phyloP scores from a whole-genome alignment of 371 early-diverging fungal genomes.

The Mortierella sp. region DNA sequence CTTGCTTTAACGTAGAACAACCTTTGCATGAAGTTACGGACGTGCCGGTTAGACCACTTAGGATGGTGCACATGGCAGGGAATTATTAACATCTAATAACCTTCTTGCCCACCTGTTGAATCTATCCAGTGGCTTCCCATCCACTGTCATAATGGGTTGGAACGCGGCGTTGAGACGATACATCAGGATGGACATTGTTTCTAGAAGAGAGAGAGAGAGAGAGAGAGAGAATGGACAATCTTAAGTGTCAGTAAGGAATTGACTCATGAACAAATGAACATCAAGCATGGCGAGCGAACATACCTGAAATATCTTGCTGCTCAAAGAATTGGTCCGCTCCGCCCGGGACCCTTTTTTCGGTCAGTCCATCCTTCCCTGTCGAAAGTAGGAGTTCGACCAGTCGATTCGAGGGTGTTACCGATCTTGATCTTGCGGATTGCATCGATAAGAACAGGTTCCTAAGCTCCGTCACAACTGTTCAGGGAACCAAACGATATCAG shows the following conservation, averaged over 20 bases:
- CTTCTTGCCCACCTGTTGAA: conserved; percentile 27
- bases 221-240: too few species aligned
- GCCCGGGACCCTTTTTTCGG: background rate
- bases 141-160: conserved; percentile 6
- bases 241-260: too few species aligned
- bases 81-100: too few species aligned
- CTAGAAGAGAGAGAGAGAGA: conserved; percentile 9
- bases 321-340: conserved; percentile 1
- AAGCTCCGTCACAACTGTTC: conserved; percentile 53
- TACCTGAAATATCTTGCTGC: conserved; percentile 48
- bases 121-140: conserved; percentile 23
- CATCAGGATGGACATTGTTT: conserved; percentile 35
- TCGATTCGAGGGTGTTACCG: conserved; percentile 13
- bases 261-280: background rate
- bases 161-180: conserved; percentile 35
- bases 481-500: background rate
- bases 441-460: conserved; percentile 50
- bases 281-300: background rate
- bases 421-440: conserved; percentile 19
- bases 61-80: too few species aligned
- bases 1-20: conserved; percentile 28
- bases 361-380: conserved; percentile 7
- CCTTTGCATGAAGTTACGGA: too few species aligned
- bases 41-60: too few species aligned
- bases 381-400: conserved; percentile 36